Conservation (phyloP, 1,284 basidiomycete genomes). For the Leucoagaricus sp. region DNA sequence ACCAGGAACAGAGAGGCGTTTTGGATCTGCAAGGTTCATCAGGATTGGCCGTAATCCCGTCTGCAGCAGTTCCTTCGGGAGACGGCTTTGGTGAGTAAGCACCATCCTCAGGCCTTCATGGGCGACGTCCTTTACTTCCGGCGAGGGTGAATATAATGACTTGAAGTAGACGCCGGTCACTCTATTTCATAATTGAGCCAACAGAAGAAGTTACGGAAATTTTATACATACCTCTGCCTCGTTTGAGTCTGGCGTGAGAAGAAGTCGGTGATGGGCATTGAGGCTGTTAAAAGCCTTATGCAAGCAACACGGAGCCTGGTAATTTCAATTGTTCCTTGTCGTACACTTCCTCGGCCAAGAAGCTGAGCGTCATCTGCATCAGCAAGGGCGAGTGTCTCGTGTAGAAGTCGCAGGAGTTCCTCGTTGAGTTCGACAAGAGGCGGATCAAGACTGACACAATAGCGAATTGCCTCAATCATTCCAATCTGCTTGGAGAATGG, state of each 20-base stretch:
- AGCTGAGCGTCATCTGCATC: slow-evolving; percentile 93
- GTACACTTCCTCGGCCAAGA: slow-evolving; percentile 72
- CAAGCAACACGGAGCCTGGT: slow-evolving; percentile 95
- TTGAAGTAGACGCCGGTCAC: slow-evolving; percentile 99
- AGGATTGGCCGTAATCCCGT: slow-evolving; percentile 94
- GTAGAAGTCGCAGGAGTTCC: slow-evolving; percentile 89
- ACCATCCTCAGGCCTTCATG: slow-evolving; percentile 94
- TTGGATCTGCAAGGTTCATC: slow-evolving; percentile 97
- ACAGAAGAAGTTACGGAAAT: not conserved
- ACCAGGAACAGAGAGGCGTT: slow-evolving; percentile 92
- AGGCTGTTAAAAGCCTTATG: slow-evolving; percentile 90
- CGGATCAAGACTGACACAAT: slow-evolving; percentile 83
- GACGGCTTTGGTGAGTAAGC: slow-evolving; percentile 85
- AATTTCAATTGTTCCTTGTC: slow-evolving; percentile 84
- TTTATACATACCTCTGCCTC: slow-evolving; percentile 69
- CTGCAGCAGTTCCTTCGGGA: slow-evolving; percentile 96
- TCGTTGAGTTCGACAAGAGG: slow-evolving; percentile 90
- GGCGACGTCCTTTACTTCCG: slow-evolving; percentile 94
- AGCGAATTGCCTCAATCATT: slow-evolving; percentile 97
- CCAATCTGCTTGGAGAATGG: slow-evolving; percentile 97
- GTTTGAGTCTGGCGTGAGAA: slow-evolving; percentile 82
- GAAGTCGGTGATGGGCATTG: slow-evolving; percentile 94
- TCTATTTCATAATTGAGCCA: slow-evolving; percentile 39
- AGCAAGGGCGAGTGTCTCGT: slow-evolving; percentile 93
- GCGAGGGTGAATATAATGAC: slow-evolving; percentile 92